Evolutionary conservation across 441 rosid genomes (phyloP), one percentile per base, ranked within the genome.

Genomic region (Bocquillonia castaneifolia): DNA sequence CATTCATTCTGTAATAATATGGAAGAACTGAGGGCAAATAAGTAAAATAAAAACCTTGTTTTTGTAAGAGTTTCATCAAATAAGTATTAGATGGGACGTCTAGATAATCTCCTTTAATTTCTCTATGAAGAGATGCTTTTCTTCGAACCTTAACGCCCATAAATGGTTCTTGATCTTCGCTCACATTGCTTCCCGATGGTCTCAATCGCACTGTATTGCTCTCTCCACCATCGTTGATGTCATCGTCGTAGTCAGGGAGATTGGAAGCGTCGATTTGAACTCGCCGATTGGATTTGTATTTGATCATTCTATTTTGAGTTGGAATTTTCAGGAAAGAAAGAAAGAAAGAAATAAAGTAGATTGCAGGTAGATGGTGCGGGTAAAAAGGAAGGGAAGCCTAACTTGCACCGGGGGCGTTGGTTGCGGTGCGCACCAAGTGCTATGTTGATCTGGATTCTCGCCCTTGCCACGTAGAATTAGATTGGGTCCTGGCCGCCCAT

Each of bases 121-220:
- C 97, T 51, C 91, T 79, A 63, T 80, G 88, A 48, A 85, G 87
- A 67, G 96, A 91, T 2, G 97, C 96, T 77, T 83, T 88, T 70
- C 96, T 68, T 66, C 96, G 81, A 45, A 88, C 88, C 79, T 91
- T 88, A 68, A 76, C 76, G 63, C 97, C 96, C 80, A 85, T 86
- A 78, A 93, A 91, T 13, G 93, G 96, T 77, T 85, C 94, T 47
- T 81, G 93, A 75, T 80, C 86, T 22, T 88, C 91, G 64, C 87
- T 82, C 25, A 77, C 81, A 42, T 83, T 83, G 81, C 71, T 81
- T 18, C 51, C 75, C 59, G 86, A 80, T 9, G 67, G 66, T 54
- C 67, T 69, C 47, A 74, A 25, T 52, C 70, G 68, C 70, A 52
- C 69, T 72, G 15, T 62, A 18, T 10, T 64, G 15, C 48, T 72